Evolutionary conservation across 441 rosid genomes (phyloP).

Genomic region (Flueggea neowawraea): DNA sequence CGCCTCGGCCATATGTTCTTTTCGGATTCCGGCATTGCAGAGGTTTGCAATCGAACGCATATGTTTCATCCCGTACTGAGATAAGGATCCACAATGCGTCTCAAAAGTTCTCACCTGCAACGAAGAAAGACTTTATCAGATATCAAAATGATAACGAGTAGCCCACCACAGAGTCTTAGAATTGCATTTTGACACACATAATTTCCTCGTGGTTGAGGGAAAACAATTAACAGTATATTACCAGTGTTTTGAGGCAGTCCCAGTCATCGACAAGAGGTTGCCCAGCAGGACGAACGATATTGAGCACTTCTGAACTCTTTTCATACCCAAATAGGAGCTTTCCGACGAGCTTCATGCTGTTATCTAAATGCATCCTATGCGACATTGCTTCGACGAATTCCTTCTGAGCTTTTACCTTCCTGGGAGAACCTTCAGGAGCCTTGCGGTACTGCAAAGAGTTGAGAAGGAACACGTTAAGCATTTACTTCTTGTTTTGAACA

Average conservation of each 20-base stretch:
- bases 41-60: constrained; percentile 75
- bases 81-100: constrained; percentile 57
- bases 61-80: constrained; percentile 78
- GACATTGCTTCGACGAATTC: constrained; percentile 87
- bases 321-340: constrained; percentile 78
- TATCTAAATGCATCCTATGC: constrained; percentile 77
- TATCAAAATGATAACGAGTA: no score
- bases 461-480: no score
- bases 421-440: constrained; percentile 81
- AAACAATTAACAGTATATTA: constrained; percentile 22
- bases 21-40: constrained; percentile 52
- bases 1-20: constrained; percentile 72
- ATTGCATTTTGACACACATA: no score
- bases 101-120: constrained; percentile 68
- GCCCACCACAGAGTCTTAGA: no score
- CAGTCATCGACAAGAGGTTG: constrained; percentile 93
- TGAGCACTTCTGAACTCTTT: constrained; percentile 54
- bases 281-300: constrained; percentile 54
- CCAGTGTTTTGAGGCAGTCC: constrained; percentile 80
- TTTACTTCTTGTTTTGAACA: not conserved
- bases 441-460: constrained; percentile 56
- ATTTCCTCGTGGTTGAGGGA: no score
- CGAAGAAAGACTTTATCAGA: constrained; percentile 11
- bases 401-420: constrained; percentile 75
- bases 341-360: constrained; percentile 66